phyloP scores from a whole-genome alignment of 352 stramenopile genomes.

The Phytopythium kandeliae region DNA sequence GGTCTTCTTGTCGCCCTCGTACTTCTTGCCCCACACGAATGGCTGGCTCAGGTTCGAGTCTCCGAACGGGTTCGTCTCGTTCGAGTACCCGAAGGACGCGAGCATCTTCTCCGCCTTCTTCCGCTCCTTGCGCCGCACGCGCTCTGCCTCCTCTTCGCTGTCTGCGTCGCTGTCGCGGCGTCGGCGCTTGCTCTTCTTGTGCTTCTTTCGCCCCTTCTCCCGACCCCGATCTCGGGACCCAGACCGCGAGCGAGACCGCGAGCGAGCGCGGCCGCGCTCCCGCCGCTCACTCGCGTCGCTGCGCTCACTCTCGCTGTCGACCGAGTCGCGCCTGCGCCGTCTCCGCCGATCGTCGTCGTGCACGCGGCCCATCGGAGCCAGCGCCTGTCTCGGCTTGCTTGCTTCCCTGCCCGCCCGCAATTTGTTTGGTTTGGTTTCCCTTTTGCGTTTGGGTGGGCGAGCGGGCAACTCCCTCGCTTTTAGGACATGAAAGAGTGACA shows the following conservation, averaged over 20 bases:
- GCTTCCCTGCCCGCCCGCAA: too few relatives aligned
- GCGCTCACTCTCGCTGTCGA: neutral
- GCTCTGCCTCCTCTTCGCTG: conserved; percentile 34
- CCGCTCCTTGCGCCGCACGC: conserved; percentile 44
- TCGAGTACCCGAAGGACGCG: conserved; percentile 93
- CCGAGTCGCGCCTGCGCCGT: neutral
- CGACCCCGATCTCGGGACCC: neutral
- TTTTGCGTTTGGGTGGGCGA: too few relatives aligned
- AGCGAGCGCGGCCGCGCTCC: neutral
- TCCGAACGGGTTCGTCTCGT: conserved; percentile 98
- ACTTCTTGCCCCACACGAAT: conserved; percentile 98
- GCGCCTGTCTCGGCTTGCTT: too few relatives aligned
- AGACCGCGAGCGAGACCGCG: too few relatives aligned
- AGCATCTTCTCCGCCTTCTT: conserved; percentile 77
- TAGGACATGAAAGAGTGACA: too few relatives aligned
- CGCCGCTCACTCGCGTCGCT: neutral
- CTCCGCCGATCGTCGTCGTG: neutral
- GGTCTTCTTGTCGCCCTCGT: conserved; percentile 35
- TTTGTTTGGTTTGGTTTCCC: too few relatives aligned
- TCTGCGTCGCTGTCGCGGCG: conserved; percentile 13
- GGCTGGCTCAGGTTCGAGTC: conserved; percentile 96
- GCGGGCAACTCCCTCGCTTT: too few relatives aligned
- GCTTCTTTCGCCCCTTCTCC: conserved; percentile 4
- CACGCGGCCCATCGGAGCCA: neutral
- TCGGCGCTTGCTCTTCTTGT: conserved; percentile 31